A percentile compares a stretch with the other conserved stretches of the same genome.
Conservation (phyloP, 805 yeast genomes). For the Myxozyma vanderwaltii region DNA sequence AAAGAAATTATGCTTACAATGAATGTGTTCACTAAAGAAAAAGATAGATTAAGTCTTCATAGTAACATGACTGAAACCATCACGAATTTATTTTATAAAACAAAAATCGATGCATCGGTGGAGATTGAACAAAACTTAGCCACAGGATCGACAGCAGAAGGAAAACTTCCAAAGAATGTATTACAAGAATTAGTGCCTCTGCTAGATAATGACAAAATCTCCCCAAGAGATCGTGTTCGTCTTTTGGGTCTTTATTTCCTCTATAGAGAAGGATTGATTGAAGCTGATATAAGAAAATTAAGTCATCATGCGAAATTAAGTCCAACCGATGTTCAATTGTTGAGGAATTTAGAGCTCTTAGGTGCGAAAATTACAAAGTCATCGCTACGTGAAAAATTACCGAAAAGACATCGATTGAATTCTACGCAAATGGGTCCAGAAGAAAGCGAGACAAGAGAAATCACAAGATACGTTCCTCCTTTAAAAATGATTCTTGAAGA, state of each 20-base stretch:
- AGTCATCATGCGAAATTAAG: slow-evolving; percentile 54
- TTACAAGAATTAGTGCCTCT: slow-evolving; percentile 63
- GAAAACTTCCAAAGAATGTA: slow-evolving; percentile 57
- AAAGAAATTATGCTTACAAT: slow-evolving; percentile 54
- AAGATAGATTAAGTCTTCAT: slow-evolving; percentile 36
- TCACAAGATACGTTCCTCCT: slow-evolving; percentile 70
- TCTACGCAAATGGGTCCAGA: neutral
- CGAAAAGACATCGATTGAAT: slow-evolving; percentile 39
- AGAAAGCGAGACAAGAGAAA: slow-evolving; percentile 29
- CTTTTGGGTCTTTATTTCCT: slow-evolving; percentile 72
- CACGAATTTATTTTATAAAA: slow-evolving; percentile 10
- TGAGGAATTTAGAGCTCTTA: slow-evolving; percentile 58
- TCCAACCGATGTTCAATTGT: slow-evolving; percentile 52
- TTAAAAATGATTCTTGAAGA: slow-evolving; percentile 59
- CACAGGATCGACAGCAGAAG: slow-evolving; percentile 69
- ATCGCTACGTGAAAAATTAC: slow-evolving; percentile 46
- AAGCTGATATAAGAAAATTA: slow-evolving; percentile 70
- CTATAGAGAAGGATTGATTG: slow-evolving; percentile 79
- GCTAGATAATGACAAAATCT: slow-evolving; percentile 48
- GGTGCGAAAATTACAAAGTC: slow-evolving; percentile 60
- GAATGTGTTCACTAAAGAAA: slow-evolving; percentile 57
- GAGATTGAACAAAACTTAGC: slow-evolving; percentile 85
- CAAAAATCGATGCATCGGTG: slow-evolving; percentile 63
- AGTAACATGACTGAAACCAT: slow-evolving; percentile 25
- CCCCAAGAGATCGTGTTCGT: slow-evolving; percentile 67